Evolutionary conservation across 352 stramenopile species (phyloP).

Genomic region (Phytophthora foliorum): DNA sequence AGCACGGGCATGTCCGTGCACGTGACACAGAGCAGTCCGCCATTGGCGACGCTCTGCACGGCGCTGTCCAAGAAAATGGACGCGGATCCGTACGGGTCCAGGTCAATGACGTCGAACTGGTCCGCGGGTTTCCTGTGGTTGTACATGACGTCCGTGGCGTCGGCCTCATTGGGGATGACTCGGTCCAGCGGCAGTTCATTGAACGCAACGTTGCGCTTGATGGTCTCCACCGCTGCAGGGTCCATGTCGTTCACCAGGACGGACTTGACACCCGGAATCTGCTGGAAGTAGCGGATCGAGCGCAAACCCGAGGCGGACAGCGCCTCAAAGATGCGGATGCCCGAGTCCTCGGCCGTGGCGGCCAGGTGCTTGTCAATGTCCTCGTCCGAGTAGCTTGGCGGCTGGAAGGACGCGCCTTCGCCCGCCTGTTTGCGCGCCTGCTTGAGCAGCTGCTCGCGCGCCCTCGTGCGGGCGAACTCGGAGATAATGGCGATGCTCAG

Average conservation of each 20-base stretch:
- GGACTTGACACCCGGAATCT: slow-evolving; percentile 97
- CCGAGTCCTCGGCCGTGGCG: slow-evolving; percentile 76
- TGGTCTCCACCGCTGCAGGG: slow-evolving; percentile 95
- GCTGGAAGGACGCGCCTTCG: slow-evolving; percentile 44
- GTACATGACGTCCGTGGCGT: slow-evolving; percentile 91
- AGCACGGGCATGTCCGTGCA: slow-evolving; percentile 99
- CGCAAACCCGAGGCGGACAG: slow-evolving; percentile 98
- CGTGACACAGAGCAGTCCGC: slow-evolving; percentile 99
- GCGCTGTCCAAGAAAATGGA: slow-evolving; percentile 99
- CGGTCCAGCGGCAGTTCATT: slow-evolving; percentile 86
- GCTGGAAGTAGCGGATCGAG: slow-evolving; percentile 99
- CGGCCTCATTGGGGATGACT: slow-evolving; percentile 87
- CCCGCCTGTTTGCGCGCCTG: slow-evolving; percentile 73
- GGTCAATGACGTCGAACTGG: slow-evolving; percentile 99
- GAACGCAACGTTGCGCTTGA: slow-evolving; percentile 96
- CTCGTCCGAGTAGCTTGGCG: slow-evolving; percentile 67
- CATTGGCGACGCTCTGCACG: slow-evolving; percentile 94
- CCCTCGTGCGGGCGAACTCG: slow-evolving; percentile 94
- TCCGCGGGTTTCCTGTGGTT: slow-evolving; percentile 87
- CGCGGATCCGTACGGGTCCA: slow-evolving; percentile 99
- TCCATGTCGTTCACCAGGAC: slow-evolving; percentile 99
- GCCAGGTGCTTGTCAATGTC: slow-evolving; percentile 79
- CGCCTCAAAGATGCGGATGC: slow-evolving; percentile 98
- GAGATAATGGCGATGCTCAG: slow-evolving; percentile 98
- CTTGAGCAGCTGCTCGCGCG: slow-evolving; percentile 75